These are phyloP conservation scores for Phytophthora pseudosyringae DNA, from an alignment of 352 stramenopile species.

Conservation along the genomic window DNA sequence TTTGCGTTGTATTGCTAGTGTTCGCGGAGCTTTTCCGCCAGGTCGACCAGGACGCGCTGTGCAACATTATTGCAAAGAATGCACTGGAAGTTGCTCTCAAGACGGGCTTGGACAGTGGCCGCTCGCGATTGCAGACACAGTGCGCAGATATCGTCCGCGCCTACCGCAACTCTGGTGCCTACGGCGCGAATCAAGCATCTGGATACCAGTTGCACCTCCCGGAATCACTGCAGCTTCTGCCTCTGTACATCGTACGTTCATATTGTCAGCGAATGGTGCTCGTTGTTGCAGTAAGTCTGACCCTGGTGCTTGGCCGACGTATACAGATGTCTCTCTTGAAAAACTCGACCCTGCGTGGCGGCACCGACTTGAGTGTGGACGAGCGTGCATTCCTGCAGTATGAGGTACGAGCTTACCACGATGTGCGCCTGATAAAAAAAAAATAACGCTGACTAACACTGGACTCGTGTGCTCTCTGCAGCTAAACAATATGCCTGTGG, in stretches of 20 bases:
- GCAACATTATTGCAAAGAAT: conserved; percentile 95
- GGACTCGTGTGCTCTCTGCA: conserved; percentile 27
- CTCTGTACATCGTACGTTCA: conserved; percentile 92
- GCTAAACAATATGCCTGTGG: conserved; percentile 95
- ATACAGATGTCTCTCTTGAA: conserved; percentile 97
- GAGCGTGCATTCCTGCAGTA: conserved; percentile 95
- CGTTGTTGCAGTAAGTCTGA: conserved; percentile 13
- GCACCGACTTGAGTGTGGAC: conserved; percentile 96
- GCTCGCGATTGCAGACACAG: conserved; percentile 91
- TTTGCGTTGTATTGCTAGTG: conserved; percentile 47
- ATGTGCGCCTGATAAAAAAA: conserved; percentile 1
- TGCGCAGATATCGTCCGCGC: conserved; percentile 95
- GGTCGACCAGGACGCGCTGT: conserved; percentile 94
- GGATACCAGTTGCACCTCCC: conserved; percentile 87
- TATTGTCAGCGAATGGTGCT: conserved; percentile 1
- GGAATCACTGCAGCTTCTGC: conserved; percentile 94
- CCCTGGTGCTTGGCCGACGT: background rate
- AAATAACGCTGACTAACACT: conserved; percentile 17
- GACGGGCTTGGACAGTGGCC: conserved; percentile 94
- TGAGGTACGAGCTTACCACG: conserved; percentile 44
- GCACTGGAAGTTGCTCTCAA: conserved; percentile 96
- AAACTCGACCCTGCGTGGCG: conserved; percentile 96
- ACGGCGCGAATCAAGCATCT: conserved; percentile 70
- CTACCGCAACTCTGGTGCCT: conserved; percentile 85
- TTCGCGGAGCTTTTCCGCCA: conserved; percentile 92